Evolutionary conservation across 2,329 filamentous ascomycete genomes (phyloP).

Genomic region (Arthroderma uncinatum): DNA sequence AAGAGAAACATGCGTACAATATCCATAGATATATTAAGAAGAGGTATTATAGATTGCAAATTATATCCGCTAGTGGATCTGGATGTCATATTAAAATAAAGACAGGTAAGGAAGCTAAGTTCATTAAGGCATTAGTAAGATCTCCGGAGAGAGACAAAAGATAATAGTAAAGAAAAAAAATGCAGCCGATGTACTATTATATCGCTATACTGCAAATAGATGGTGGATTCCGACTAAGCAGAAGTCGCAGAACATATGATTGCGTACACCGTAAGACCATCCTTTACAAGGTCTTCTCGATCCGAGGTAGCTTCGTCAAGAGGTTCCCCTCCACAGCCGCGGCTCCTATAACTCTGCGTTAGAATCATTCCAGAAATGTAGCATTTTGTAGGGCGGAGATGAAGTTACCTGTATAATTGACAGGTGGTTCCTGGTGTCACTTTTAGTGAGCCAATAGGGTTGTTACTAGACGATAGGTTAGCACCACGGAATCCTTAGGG

Average conservation of each 20-base stretch:
- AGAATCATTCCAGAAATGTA: neutral
- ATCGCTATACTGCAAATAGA: neutral
- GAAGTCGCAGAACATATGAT: neutral
- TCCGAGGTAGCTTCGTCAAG: neutral
- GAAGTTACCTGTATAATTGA: neutral
- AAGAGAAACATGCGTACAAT: no score
- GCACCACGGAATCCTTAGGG: no score
- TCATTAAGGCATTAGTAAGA: slow-evolving; percentile 2
- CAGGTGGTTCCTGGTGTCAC: neutral
- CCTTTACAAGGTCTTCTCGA: neutral
- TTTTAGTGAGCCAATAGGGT: neutral
- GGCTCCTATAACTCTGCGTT: neutral
- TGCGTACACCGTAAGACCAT: neutral
- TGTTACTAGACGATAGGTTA: neutral
- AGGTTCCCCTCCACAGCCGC: neutral
- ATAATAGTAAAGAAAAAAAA: neutral
- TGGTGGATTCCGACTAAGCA: neutral
- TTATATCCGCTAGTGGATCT: no score
- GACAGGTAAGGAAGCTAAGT: neutral
- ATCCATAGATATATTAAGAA: no score
- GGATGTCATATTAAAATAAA: neutral
- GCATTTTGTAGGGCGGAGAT: neutral
- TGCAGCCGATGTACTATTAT: neutral
- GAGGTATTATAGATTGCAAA: no score
- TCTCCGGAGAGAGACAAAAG: neutral